A percentile compares a stretch with the other conserved stretches of the same genome.
These are phyloP conservation scores for Diutina catenulata DNA, from an alignment of 1,139 yeast species.

Conservation along the genomic window DNA sequence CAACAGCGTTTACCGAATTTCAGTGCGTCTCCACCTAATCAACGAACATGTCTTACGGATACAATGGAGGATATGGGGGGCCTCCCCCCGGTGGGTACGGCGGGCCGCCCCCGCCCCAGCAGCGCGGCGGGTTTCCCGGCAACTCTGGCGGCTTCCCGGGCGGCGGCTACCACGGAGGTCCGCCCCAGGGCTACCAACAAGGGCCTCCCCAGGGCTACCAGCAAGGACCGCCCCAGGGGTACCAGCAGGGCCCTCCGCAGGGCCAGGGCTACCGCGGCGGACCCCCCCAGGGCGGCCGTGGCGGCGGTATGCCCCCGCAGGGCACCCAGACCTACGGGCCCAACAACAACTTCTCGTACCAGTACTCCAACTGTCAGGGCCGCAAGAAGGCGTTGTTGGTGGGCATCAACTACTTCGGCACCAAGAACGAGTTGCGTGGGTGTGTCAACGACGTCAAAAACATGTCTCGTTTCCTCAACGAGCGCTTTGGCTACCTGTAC, in stretches of 20 bases:
- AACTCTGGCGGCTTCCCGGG: slow-evolving; percentile 6
- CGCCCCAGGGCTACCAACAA: slow-evolving; percentile 10
- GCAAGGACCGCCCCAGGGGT: slow-evolving; percentile 6
- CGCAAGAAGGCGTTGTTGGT: slow-evolving; percentile 69
- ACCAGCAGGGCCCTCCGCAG: slow-evolving; percentile 7
- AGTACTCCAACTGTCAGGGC: slow-evolving; percentile 71
- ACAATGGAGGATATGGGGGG: not conserved
- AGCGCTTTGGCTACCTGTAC: slow-evolving; percentile 44
- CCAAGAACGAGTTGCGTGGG: slow-evolving; percentile 62
- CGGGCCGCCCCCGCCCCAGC: slow-evolving; percentile 3
- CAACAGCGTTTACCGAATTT: too few relatives aligned
- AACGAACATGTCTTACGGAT: slow-evolving; percentile 5
- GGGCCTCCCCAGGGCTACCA: slow-evolving; percentile 8
- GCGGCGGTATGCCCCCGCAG: slow-evolving; percentile 22
- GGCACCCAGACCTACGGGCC: slow-evolving; percentile 23
- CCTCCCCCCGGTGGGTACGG: not conserved
- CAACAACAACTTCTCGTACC: slow-evolving; percentile 29
- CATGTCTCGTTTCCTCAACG: slow-evolving; percentile 43
- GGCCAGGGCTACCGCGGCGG: slow-evolving; percentile 9
- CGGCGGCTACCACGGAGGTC: not conserved
- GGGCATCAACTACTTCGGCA: slow-evolving; percentile 80
- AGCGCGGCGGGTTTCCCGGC: slow-evolving; percentile 7
- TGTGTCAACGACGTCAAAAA: slow-evolving; percentile 77
- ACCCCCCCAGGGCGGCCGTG: slow-evolving; percentile 12
- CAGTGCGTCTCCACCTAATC: too few relatives aligned